A percentile compares a stretch with the other conserved stretches of the same genome.
These are phyloP conservation scores for Delitschia confertaspora DNA, from an alignment of 495 filamentous ascomycete species.

Conservation along the genomic window DNA sequence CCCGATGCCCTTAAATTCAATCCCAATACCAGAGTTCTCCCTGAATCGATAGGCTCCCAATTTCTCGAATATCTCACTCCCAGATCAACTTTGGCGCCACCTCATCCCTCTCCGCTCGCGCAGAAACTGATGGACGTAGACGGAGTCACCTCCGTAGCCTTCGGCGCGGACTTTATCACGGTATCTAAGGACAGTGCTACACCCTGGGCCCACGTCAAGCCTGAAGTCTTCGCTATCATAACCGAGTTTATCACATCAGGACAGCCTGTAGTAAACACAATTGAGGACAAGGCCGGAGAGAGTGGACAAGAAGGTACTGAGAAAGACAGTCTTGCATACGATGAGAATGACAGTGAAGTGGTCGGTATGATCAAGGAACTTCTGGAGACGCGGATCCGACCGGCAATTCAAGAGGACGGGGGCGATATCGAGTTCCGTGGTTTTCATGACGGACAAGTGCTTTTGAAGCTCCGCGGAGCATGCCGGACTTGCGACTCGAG, in stretches of 20 bases:
- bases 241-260: constrained; percentile 81
- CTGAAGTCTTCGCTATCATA: constrained; percentile 90
- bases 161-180: constrained; percentile 91
- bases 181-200: constrained; percentile 81
- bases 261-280: constrained; percentile 66
- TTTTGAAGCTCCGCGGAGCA: constrained; percentile 81
- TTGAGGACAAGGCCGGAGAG: constrained; percentile 50
- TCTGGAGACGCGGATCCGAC: constrained; percentile 89
- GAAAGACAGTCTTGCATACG: constrained; percentile 61
- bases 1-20: constrained; percentile 87
- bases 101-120: constrained; percentile 87
- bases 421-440: constrained; percentile 93
- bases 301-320: constrained; percentile 49
- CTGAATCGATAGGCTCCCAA: constrained; percentile 56
- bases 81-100: constrained; percentile 76
- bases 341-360: constrained; percentile 85
- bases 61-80: constrained; percentile 89
- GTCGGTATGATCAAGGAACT: constrained; percentile 98
- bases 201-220: constrained; percentile 90
- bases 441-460: constrained; percentile 76
- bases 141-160: constrained; percentile 88
- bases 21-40: constrained; percentile 74
- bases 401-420: constrained; percentile 93
- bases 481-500: constrained; percentile 94
- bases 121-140: constrained; percentile 83